Percentiles rank a stretch among this genome's conserved stretches.
phyloP scores from a whole-genome alignment of 2,329 filamentous ascomycete species.

The Daldinia eschscholtzii region DNA sequence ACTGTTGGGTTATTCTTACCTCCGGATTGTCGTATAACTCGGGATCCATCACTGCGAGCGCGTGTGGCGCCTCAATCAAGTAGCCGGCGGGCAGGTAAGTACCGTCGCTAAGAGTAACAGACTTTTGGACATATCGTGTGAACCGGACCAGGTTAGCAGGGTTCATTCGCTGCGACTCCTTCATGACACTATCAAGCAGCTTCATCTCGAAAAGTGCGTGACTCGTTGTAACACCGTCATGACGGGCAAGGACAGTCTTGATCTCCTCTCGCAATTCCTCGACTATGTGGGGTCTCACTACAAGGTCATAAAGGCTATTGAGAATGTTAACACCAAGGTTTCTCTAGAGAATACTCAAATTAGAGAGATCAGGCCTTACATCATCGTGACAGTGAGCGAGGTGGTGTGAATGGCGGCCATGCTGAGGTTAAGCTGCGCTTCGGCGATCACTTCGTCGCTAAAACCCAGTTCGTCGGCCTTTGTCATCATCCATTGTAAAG shows the following conservation, averaged over 20 bases:
- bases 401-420: slow-evolving; percentile 66
- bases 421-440: slow-evolving; percentile 58
- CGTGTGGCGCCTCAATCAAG: slow-evolving; percentile 56
- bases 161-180: slow-evolving; percentile 52
- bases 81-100: slow-evolving; percentile 56
- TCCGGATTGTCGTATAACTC: slow-evolving; percentile 53
- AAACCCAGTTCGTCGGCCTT: slow-evolving; percentile 50
- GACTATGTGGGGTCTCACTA: slow-evolving; percentile 61
- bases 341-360: no score
- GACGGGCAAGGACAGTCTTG: slow-evolving; percentile 51
- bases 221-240: slow-evolving; percentile 52
- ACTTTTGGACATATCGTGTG: slow-evolving; percentile 60
- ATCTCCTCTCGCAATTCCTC: slow-evolving; percentile 66
- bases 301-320: slow-evolving; percentile 62
- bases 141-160: slow-evolving; percentile 56
- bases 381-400: slow-evolving; percentile 57
- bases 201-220: slow-evolving; percentile 55
- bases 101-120: slow-evolving; percentile 49
- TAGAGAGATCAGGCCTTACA: slow-evolving; percentile 48
- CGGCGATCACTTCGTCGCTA: slow-evolving; percentile 53
- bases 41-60: slow-evolving; percentile 52
- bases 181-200: slow-evolving; percentile 55
- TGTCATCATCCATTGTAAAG: slow-evolving; percentile 62
- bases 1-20: slow-evolving; percentile 22
- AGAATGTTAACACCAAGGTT: neutral